These are phyloP conservation scores for Xylaria multiplex DNA, from an alignment of 2,329 filamentous ascomycete species.

Conservation along the genomic window DNA sequence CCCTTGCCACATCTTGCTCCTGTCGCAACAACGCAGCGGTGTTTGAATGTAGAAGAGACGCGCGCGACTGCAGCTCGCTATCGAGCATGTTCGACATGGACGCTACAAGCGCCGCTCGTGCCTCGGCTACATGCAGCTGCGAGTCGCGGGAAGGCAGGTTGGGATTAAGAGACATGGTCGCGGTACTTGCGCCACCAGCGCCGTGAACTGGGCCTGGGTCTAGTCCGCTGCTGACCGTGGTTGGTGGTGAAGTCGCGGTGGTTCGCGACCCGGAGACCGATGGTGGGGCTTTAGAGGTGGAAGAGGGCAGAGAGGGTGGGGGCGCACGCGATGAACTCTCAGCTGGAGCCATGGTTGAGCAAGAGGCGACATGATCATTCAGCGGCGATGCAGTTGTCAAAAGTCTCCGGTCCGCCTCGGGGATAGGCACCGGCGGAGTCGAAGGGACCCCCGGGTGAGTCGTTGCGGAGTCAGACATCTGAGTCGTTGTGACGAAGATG, in stretches of 20 bases:
- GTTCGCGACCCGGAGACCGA: conserved; percentile 34
- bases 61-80: conserved; percentile 73
- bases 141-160: conserved; percentile 56
- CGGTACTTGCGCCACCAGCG: conserved; percentile 17
- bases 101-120: conserved; percentile 68
- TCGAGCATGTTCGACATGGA: conserved; percentile 77
- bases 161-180: conserved; percentile 41
- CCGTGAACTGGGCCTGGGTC: conserved; percentile 10
- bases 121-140: conserved; percentile 63
- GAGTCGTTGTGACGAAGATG: conserved; percentile 12
- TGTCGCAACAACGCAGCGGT: conserved; percentile 72
- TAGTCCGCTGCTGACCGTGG: conserved; percentile 26
- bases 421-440: conserved; percentile 24
- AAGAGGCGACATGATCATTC: conserved; percentile 18
- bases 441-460: conserved; percentile 25
- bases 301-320: conserved; percentile 31
- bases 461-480: conserved; percentile 32
- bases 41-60: conserved; percentile 75
- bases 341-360: conserved; percentile 17
- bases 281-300: conserved; percentile 31
- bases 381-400: conserved; percentile 26
- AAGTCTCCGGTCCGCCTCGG: conserved; percentile 20
- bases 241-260: conserved; percentile 35
- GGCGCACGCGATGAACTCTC: conserved; percentile 23
- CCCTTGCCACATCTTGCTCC: conserved; percentile 70